Conservation (phyloP, 345 rosid species). For the Brassica nigra region DNA sequence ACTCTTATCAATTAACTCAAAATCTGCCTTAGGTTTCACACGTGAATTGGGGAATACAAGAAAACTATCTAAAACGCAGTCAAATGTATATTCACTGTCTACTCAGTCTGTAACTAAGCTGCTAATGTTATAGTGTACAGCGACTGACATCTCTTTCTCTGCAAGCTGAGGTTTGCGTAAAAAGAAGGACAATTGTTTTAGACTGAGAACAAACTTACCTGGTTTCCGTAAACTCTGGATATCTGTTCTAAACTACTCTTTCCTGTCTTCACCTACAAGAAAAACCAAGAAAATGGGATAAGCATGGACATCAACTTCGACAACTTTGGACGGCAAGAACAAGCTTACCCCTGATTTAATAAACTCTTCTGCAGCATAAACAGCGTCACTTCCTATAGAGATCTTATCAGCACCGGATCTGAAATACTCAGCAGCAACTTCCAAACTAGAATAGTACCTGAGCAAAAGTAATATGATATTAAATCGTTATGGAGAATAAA, state of each 20-base stretch:
- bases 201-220: conserved; percentile 53
- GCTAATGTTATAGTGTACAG: neutral
- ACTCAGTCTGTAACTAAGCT: conserved; percentile 18
- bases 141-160: neutral
- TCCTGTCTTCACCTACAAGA: conserved; percentile 71
- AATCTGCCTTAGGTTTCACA: neutral
- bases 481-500: neutral
- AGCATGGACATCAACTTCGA: conserved; percentile 17
- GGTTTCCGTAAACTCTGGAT: conserved; percentile 93
- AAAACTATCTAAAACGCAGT: conserved; percentile 4
- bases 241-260: conserved; percentile 92
- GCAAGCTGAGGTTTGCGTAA: neutral
- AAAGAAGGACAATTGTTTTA: neutral
- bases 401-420: conserved; percentile 98
- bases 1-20: conserved; percentile 7
- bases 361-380: conserved; percentile 88
- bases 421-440: conserved; percentile 96
- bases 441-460: conserved; percentile 96
- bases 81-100: conserved; percentile 3
- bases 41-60: neutral
- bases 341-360: conserved; percentile 70
- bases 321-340: neutral
- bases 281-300: neutral
- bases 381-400: conserved; percentile 97
- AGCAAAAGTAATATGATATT: conserved; percentile 13